These are phyloP conservation scores for Phytophthora litchii DNA, from an alignment of 352 stramenopile species.

Conservation along the genomic window DNA sequence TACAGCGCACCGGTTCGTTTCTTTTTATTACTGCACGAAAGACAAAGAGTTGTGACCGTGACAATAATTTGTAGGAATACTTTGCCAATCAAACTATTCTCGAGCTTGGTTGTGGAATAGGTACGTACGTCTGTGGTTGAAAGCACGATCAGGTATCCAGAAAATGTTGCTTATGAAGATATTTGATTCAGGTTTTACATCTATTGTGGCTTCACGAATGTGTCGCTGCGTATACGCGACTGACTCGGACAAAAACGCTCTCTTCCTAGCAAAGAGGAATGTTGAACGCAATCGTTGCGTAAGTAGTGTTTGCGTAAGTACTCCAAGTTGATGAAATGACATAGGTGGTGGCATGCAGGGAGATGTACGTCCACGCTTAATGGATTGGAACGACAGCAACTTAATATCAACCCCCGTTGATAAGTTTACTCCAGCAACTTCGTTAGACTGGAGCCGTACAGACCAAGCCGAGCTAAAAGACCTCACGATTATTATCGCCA, in stretches of 20 bases:
- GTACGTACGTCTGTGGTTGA: neutral
- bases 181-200: conserved; percentile 42
- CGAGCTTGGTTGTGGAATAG: conserved; percentile 64
- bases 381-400: conserved; percentile 13
- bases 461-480: conserved; percentile 26
- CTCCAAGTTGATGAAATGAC: neutral
- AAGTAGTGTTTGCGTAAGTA: neutral
- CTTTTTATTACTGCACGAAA: neutral
- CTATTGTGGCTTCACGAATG: conserved; percentile 45
- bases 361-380: conserved; percentile 29
- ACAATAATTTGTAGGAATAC: conserved; percentile 22
- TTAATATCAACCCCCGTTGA: neutral
- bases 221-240: conserved; percentile 53
- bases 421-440: neutral
- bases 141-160: neutral
- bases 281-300: conserved; percentile 36
- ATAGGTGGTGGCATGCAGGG: conserved; percentile 14
- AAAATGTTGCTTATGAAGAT: neutral
- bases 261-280: conserved; percentile 48
- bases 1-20: conserved; percentile 26
- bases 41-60: neutral
- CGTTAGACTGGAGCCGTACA: conserved; percentile 33
- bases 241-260: conserved; percentile 43
- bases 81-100: conserved; percentile 45
- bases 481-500: conserved; percentile 37